A percentile compares a stretch with the other conserved stretches of the same genome.
Conservation (phyloP, 2,329 filamentous ascomycete genomes). For the Didymella sp. region DNA sequence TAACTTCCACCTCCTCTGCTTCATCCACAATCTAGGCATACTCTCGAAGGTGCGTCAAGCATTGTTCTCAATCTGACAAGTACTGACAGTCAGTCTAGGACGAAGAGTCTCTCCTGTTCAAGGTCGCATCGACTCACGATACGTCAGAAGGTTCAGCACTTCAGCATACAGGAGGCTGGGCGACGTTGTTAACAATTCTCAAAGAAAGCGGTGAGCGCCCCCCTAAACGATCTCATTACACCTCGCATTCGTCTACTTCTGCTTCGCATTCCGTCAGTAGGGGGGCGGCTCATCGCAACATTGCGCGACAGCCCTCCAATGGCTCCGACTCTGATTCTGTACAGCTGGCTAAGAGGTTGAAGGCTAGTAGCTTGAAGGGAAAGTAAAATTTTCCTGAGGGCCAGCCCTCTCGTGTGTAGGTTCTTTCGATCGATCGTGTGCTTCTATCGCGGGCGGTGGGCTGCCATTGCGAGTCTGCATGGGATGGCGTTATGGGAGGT, state of each 20-base stretch:
- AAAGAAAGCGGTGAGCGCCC: constrained; percentile 97
- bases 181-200: constrained; percentile 89
- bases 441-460: constrained; percentile 3
- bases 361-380: constrained; percentile 63
- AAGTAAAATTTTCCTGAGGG: constrained; percentile 32
- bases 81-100: constrained; percentile 64
- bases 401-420: constrained; percentile 30
- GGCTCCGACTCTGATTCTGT: constrained; percentile 61
- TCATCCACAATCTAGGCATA: constrained; percentile 79
- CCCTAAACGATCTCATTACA: constrained; percentile 68
- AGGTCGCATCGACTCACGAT: constrained; percentile 81
- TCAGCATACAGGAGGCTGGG: constrained; percentile 88
- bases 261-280: constrained; percentile 43
- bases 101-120: constrained; percentile 85
- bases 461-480: constrained; percentile 14
- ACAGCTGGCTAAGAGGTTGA: constrained; percentile 70
- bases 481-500: constrained; percentile 7
- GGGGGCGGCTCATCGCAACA: constrained; percentile 45
- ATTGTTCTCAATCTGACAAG: background rate
- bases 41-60: constrained; percentile 74
- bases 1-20: constrained; percentile 94
- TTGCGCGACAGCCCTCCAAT: constrained; percentile 37
- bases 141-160: constrained; percentile 82
- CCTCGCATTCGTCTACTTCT: constrained; percentile 36
- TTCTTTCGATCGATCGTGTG: constrained; percentile 24